Evolutionary conservation across 805 yeast species (phyloP), one percentile per base, ranked within the genome.

Genomic region (Monosporozyma unispora): DNA sequence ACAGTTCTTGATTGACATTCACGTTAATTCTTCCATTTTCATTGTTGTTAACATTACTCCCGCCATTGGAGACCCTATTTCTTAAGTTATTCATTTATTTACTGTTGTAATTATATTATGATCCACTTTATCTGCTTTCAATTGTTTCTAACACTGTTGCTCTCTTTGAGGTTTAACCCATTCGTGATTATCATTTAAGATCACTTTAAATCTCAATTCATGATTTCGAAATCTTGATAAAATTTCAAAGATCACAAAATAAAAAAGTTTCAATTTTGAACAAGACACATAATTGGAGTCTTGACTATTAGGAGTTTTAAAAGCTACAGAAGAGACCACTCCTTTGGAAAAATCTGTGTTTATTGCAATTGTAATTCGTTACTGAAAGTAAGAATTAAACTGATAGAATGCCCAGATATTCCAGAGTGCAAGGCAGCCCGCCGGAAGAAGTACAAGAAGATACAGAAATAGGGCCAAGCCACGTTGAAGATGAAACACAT

Each of bases 1-100:
- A 70, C 40, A 89, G 72, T 58, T 87, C 95, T 42, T 72, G 73
- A 57, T 63, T 42, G 25, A 42, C 9, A 18, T 28, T 42, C 9
- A 16, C 39, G 12, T 16, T 18, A 8, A 19, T 35, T 18, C 22
- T 35, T 8, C 12, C 9, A 11, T 16, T 35, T 14, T 35, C 39
- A 18, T 35, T 35, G 14, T 16, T 35, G 12, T 16, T 33, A 33
- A 7, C 16, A 9, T 16, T 33, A 18, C n/a, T 35, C 22, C 21
- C 39, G 12, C 22, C 22, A 35, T 35, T 35, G 22, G 39, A 18
- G 11, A 19, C 39, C 39, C 39, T 35, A 11, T 14, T 9, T 19
- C 39, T 35, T 19, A 35, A 8, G 8, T 35, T 35, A 3, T 35
- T 35, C 39, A 35, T 35, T 8, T 31, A n/a, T n/a, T n/a, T n/a